A percentile compares a stretch with the other conserved stretches of the same genome.
phyloP scores from a whole-genome alignment of 805 yeast genomes.

The Cyberlindnera mrakii region DNA sequence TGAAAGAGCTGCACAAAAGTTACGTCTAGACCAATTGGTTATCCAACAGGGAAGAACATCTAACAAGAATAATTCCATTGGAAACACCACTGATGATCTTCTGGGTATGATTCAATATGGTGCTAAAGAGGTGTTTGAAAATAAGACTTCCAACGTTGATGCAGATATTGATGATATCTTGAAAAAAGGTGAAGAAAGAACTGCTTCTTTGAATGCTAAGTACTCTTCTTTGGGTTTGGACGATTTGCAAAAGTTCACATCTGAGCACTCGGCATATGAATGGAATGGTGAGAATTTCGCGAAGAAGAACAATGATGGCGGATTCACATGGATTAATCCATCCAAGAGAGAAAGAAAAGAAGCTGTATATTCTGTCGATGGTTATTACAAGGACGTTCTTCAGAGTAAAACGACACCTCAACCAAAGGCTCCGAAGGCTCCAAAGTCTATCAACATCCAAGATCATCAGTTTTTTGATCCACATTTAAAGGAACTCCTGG shows the following conservation, averaged over 20 bases:
- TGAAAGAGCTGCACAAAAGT: constrained; percentile 92
- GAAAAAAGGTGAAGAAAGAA: constrained; percentile 74
- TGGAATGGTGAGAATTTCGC: constrained; percentile 85
- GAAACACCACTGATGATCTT: constrained; percentile 74
- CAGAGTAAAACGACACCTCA: constrained; percentile 34
- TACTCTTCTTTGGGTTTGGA: constrained; percentile 85
- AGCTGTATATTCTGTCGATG: constrained; percentile 71
- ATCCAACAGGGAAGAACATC: constrained; percentile 83
- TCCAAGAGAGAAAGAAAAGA: constrained; percentile 72
- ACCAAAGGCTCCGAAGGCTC: constrained; percentile 46
- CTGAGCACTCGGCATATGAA: constrained; percentile 86
- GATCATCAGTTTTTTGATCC: constrained; percentile 72
- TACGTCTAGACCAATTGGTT: constrained; percentile 88
- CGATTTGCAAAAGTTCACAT: constrained; percentile 86
- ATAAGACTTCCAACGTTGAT: constrained; percentile 26
- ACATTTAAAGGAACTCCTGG: constrained; percentile 45
- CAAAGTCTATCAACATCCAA: constrained; percentile 56
- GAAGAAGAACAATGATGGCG: constrained; percentile 33
- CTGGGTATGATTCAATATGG: constrained; percentile 96
- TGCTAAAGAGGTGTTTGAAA: constrained; percentile 80
- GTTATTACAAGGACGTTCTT: constrained; percentile 67
- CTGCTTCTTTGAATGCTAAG: constrained; percentile 71
- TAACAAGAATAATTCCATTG: constrained; percentile 43
- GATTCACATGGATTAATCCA: constrained; percentile 65
- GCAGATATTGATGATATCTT: constrained; percentile 83